Base-by-base conservation (phyloP, 306 rosid species). In the Comarum palustre region DNA sequence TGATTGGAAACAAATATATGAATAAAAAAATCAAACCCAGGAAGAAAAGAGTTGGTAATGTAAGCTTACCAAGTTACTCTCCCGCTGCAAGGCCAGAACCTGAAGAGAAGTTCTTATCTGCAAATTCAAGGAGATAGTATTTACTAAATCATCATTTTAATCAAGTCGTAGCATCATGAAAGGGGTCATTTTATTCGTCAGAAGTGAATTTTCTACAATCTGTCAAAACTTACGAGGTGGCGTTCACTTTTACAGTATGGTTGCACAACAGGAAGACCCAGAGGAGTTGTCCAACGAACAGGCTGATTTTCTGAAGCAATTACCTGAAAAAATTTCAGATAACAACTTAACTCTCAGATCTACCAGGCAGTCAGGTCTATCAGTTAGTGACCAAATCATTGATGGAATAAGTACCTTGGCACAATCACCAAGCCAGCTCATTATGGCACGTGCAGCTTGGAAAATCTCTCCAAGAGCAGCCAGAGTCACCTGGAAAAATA, bases 381-480 rank as follows among this genome's bases (percentile, higher is more conserved):
- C 50, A 54, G 61, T 67, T 27, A 54, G 70, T 24, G 58, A 31
- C 51, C 46, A 73, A 52, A 79, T 48, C 34, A 73, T 38, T 48
- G 67, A 42, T 20, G 69, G 57, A 51, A 68, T 51, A 65, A 77
- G 76, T 71, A 87, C 96, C 88, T 86, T 89, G 42, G 97, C 96
- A 80, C 97, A 91, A 79, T 91, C 97, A 81, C 97, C 89, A 39
- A 91, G 96, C 97, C 97, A 91, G 63, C 84, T 74, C 97, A 91
- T 91, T 42, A 82, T 90, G 68, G 81, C 93, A 60, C 93, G 96
- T 1, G 97, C 93, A 82, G 97, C 97, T 86, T 86, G 84, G 80
- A 91, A 91, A 74, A 87, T 88, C 83, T 91, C 96, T 57, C 93
- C 97, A 34, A 91, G 97, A 82, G 97, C 95, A 86, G 96, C 86